Percentiles rank a stretch among this genome's conserved stretches.
These are phyloP conservation scores for Periglandula ipomoeae DNA, from an alignment of 2,329 filamentous ascomycete genomes.

Conservation along the genomic window DNA sequence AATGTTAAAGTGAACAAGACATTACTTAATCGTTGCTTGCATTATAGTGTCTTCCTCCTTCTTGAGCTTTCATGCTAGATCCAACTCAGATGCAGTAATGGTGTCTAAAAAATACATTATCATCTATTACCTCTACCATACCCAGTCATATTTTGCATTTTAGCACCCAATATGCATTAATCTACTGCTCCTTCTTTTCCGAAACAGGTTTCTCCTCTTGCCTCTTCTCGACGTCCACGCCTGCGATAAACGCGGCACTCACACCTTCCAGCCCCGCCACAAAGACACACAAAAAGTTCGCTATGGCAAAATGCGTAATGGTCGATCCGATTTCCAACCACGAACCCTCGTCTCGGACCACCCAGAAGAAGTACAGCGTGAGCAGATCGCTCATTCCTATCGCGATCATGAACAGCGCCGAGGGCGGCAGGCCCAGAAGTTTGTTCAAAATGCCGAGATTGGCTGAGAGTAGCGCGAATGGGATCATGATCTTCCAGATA, in stretches of 20 bases:
- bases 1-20: too few species aligned
- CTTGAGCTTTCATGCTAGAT: too few species aligned
- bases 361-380: slow-evolving; percentile 95
- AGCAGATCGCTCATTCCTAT: slow-evolving; percentile 87
- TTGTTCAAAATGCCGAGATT: slow-evolving; percentile 91
- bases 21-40: too few species aligned
- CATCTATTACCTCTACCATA: too few species aligned
- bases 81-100: too few species aligned
- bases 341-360: slow-evolving; percentile 90
- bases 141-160: too few species aligned
- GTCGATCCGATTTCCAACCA: slow-evolving; percentile 98
- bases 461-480: slow-evolving; percentile 84
- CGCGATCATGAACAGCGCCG: slow-evolving; percentile 86
- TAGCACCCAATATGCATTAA: too few species aligned
- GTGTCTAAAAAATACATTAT: too few species aligned
- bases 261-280: slow-evolving; percentile 80
- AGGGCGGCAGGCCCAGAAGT: slow-evolving; percentile 72
- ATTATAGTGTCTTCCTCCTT: too few species aligned
- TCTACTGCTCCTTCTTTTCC: too few species aligned
- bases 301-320: slow-evolving; percentile 92
- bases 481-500: slow-evolving; percentile 82
- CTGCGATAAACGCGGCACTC: slow-evolving; percentile 72
- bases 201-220: too few species aligned
- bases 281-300: slow-evolving; percentile 81
- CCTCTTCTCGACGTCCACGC: slow-evolving; percentile 68